phyloP scores from a whole-genome alignment of 495 filamentous ascomycete genomes.

The Aspergillus bridgeri region DNA sequence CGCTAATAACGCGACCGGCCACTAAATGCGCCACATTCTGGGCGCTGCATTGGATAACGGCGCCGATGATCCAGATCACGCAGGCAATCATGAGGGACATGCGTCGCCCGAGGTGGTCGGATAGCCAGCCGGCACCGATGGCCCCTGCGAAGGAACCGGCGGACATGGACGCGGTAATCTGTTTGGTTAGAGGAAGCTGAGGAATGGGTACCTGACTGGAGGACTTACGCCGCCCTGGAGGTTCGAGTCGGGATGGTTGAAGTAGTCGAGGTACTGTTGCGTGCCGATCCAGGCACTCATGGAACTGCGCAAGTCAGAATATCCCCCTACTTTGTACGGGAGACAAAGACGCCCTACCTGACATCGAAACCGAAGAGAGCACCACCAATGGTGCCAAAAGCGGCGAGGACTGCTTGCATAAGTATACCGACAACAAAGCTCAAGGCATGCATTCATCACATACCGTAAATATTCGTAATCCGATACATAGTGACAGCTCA shows the following conservation, averaged over 20 bases:
- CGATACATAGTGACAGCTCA: slow-evolving; percentile 34
- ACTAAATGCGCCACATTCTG: slow-evolving; percentile 61
- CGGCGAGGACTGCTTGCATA: slow-evolving; percentile 37
- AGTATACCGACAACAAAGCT: neutral
- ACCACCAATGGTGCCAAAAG: slow-evolving; percentile 50
- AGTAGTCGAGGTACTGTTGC: slow-evolving; percentile 63
- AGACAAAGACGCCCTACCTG: slow-evolving; percentile 26
- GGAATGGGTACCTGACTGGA: neutral
- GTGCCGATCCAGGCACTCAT: slow-evolving; percentile 73
- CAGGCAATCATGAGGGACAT: slow-evolving; percentile 63
- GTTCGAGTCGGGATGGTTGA: slow-evolving; percentile 60
- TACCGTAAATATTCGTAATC: slow-evolving; percentile 47
- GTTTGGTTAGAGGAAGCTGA: slow-evolving; percentile 1
- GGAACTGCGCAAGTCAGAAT: slow-evolving; percentile 33
- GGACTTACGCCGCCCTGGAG: slow-evolving; percentile 53
- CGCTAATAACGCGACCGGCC: slow-evolving; percentile 68
- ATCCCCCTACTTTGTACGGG: neutral
- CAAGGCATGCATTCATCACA: slow-evolving; percentile 1
- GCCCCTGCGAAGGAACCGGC: slow-evolving; percentile 66
- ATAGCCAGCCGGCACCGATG: slow-evolving; percentile 60
- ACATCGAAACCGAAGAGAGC: slow-evolving; percentile 46
- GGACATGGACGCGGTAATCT: slow-evolving; percentile 56
- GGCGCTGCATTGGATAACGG: slow-evolving; percentile 61
- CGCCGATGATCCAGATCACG: slow-evolving; percentile 67
- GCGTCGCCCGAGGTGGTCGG: slow-evolving; percentile 63